These are phyloP conservation scores for Lentinula sp. DNA, from an alignment of 768 basidiomycete genomes.

Conservation along the genomic window DNA sequence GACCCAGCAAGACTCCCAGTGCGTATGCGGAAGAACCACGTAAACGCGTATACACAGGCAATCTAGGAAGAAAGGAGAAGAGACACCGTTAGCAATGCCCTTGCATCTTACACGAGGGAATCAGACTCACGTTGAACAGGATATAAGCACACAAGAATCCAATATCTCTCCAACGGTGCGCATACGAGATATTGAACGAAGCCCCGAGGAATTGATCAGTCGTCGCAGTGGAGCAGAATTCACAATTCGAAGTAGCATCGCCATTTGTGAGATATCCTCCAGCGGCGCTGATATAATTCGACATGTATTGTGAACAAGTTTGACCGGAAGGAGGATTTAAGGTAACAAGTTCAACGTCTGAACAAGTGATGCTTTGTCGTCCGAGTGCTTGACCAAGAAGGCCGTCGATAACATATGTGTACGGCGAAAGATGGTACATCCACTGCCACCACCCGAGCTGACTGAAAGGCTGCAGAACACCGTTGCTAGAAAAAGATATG, in stretches of 20 bases:
- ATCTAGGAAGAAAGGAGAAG: conserved; percentile 20
- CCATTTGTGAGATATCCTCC: conserved; percentile 58
- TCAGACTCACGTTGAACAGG: conserved; percentile 39
- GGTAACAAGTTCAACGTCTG: conserved; percentile 42
- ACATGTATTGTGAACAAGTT: conserved; percentile 49
- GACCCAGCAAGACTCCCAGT: conserved; percentile 23
- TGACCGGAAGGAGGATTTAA: conserved; percentile 48
- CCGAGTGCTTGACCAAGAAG: conserved; percentile 38
- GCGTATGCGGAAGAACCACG: conserved; percentile 47
- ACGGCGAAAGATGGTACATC: conserved; percentile 58
- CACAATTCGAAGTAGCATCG: conserved; percentile 44
- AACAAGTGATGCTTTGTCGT: conserved; percentile 37
- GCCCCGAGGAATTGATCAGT: conserved; percentile 52
- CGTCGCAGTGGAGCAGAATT: conserved; percentile 52
- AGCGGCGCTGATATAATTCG: conserved; percentile 36
- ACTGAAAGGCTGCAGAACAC: conserved; percentile 60
- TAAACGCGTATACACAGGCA: conserved; percentile 35
- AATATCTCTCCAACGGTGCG: conserved; percentile 47
- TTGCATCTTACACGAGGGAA: too few species aligned
- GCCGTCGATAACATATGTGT: conserved; percentile 51
- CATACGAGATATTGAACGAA: conserved; percentile 53
- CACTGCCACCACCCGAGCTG: conserved; percentile 66
- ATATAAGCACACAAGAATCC: conserved; percentile 45
- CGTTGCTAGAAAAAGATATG: conserved; percentile 33
- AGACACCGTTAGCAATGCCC: conserved; percentile 10